Evolutionary conservation across 2,329 filamentous ascomycete genomes (phyloP).

Genomic region (Pseudodiploospora longispora): DNA sequence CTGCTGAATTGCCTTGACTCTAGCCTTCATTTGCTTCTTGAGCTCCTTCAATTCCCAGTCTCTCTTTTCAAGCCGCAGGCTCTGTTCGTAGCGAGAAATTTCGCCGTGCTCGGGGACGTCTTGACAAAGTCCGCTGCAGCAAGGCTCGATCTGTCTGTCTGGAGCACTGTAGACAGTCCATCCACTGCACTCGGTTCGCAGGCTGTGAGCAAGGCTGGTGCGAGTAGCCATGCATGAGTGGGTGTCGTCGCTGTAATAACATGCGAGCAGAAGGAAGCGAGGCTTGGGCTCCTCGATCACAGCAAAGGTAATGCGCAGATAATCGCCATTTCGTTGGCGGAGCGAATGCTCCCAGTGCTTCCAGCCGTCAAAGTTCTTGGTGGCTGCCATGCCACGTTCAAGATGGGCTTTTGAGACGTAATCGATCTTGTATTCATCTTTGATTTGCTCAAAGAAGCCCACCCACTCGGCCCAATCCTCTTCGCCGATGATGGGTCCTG

Average conservation of each 20-base stretch:
- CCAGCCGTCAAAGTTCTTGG: background rate
- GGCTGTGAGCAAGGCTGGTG: slow-evolving; percentile 1
- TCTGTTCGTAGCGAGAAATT: background rate
- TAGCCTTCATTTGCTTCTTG: no score
- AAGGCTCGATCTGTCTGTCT: background rate
- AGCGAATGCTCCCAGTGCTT: background rate
- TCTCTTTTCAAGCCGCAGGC: background rate
- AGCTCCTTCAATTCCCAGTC: background rate
- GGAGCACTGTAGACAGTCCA: background rate
- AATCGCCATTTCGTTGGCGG: background rate
- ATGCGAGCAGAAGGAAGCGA: background rate
- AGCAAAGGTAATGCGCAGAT: background rate
- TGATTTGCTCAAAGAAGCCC: background rate
- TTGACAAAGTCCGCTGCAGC: background rate
- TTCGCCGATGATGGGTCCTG: background rate
- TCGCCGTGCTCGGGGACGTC: background rate
- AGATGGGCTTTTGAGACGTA: background rate
- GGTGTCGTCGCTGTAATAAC: background rate
- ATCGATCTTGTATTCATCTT: background rate
- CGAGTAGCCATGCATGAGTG: background rate
- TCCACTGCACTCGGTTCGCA: background rate
- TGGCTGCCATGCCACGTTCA: background rate
- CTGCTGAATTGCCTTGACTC: no score
- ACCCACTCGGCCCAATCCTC: background rate
- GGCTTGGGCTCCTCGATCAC: background rate